These are phyloP conservation scores for Thraustochytrium aureum DNA, from an alignment of 352 stramenopile species.

Conservation along the genomic window DNA sequence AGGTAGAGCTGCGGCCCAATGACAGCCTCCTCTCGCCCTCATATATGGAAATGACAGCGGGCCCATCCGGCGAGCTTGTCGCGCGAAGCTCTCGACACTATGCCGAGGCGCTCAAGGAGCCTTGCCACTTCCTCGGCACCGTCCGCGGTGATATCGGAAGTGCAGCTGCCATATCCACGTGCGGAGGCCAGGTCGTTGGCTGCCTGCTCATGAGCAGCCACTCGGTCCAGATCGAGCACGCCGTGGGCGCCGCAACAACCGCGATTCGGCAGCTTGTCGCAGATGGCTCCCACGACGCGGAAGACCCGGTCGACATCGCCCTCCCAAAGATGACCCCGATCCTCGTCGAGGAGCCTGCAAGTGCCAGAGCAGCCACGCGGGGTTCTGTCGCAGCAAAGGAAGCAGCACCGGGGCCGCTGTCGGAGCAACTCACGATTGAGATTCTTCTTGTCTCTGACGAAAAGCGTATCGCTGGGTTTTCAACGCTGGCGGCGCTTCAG, in stretches of 20 bases:
- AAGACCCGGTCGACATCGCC: not conserved
- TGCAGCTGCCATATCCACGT: not conserved
- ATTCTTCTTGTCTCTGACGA: not conserved
- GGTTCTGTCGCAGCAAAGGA: not conserved
- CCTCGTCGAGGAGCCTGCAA: not conserved
- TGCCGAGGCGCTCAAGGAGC: too few species aligned
- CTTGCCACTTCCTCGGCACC: not conserved
- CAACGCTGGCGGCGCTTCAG: not conserved
- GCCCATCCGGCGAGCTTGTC: not conserved
- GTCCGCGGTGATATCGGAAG: not conserved
- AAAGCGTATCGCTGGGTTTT: not conserved
- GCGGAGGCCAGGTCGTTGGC: not conserved
- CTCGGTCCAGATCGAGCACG: not conserved
- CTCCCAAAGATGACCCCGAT: not conserved
- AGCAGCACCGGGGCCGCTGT: not conserved
- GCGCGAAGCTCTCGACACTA: too few species aligned
- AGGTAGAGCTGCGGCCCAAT: slow-evolving; percentile 1
- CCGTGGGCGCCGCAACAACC: not conserved
- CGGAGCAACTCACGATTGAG: not conserved
- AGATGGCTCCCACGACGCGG: too few species aligned
- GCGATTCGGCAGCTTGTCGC: not conserved
- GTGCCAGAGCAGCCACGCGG: not conserved
- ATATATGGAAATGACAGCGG: not conserved
- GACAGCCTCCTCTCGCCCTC: not conserved
- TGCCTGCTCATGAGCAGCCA: not conserved